phyloP scores from a whole-genome alignment of 129 eudicot species.

The Tanacetum coccineum region DNA sequence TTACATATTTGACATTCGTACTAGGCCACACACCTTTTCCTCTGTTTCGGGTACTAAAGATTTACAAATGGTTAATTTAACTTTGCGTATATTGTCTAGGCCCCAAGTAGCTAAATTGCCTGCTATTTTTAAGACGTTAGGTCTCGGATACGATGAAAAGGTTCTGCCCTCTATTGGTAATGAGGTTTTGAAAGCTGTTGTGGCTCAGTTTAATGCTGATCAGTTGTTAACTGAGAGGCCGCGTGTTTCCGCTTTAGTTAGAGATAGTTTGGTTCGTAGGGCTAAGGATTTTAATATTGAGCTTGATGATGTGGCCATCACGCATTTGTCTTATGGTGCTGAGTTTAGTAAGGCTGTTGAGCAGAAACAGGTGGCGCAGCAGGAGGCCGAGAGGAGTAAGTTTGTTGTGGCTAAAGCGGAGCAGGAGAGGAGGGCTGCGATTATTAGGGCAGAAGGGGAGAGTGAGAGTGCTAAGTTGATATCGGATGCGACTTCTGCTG shows the following conservation, averaged over 20 bases:
- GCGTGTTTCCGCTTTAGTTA: constrained; percentile 69
- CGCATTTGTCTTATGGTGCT: constrained; percentile 80
- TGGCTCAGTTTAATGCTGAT: constrained; percentile 95
- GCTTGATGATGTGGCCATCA: constrained; percentile 92
- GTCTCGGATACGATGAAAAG: constrained; percentile 85
- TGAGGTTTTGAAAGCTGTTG: constrained; percentile 81
- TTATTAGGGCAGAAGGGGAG: constrained; percentile 94
- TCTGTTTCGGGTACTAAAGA: constrained; percentile 90
- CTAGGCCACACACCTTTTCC: constrained; percentile 74
- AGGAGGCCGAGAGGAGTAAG: constrained; percentile 93
- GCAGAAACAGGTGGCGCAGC: constrained; percentile 99
- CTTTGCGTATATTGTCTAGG: constrained; percentile 82
- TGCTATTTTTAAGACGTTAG: constrained; percentile 63
- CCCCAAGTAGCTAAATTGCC: constrained; percentile 68
- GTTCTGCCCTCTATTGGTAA: constrained; percentile 91
- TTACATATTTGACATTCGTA: constrained; percentile 87
- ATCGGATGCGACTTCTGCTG: constrained; percentile 74
- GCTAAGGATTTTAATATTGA: constrained; percentile 90
- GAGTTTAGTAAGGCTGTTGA: constrained; percentile 96
- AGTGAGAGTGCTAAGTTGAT: constrained; percentile 91
- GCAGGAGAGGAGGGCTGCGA: constrained; percentile 82
- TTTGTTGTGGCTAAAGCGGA: constrained; percentile 85
- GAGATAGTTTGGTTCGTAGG: constrained; percentile 69
- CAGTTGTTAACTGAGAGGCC: constrained; percentile 91
- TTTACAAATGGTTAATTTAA: constrained; percentile 92